Evolutionary conservation across 2,329 filamentous ascomycete species (phyloP).

Genomic region (Blastomyces parvus): DNA sequence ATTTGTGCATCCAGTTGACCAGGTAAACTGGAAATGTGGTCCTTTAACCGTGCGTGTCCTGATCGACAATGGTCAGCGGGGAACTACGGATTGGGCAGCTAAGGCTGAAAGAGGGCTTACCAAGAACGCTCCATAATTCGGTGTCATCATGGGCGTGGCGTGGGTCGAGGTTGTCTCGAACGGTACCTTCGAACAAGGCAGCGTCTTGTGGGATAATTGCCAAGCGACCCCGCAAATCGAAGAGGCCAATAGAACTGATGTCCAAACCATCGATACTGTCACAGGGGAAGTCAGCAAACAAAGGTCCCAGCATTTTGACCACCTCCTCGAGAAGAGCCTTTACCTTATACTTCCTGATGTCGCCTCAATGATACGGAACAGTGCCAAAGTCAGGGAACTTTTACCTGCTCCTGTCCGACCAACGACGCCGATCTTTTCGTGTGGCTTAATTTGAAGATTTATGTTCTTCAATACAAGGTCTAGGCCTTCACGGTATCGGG

Average conservation of each 20-base stretch:
- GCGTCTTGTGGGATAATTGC: constrained; percentile 98
- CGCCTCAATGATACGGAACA: constrained; percentile 94
- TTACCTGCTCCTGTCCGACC: constrained; percentile 94
- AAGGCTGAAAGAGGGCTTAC: constrained; percentile 44
- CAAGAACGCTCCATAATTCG: constrained; percentile 89
- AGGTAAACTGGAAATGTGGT: constrained; percentile 76
- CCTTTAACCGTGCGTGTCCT: constrained; percentile 90
- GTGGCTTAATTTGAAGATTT: constrained; percentile 82
- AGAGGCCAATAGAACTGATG: constrained; percentile 78
- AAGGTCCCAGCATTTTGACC: neutral
- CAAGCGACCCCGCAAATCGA: constrained; percentile 78
- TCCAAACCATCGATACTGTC: constrained; percentile 74
- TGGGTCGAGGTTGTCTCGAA: constrained; percentile 92
- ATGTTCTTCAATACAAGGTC: constrained; percentile 91
- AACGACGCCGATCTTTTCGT: constrained; percentile 96
- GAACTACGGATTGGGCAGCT: neutral
- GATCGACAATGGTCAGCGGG: constrained; percentile 29
- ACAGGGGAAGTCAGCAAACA: constrained; percentile 15
- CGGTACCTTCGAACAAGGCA: constrained; percentile 83
- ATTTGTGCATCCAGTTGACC: constrained; percentile 84
- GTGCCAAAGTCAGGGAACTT: constrained; percentile 79
- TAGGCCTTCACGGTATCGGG: constrained; percentile 78
- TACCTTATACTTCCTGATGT: constrained; percentile 62
- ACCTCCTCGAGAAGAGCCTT: constrained; percentile 12
- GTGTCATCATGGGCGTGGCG: constrained; percentile 93